Base-by-base conservation (phyloP, 2,329 filamentous ascomycete species). In the Thermothelomyces thermophilus region DNA sequence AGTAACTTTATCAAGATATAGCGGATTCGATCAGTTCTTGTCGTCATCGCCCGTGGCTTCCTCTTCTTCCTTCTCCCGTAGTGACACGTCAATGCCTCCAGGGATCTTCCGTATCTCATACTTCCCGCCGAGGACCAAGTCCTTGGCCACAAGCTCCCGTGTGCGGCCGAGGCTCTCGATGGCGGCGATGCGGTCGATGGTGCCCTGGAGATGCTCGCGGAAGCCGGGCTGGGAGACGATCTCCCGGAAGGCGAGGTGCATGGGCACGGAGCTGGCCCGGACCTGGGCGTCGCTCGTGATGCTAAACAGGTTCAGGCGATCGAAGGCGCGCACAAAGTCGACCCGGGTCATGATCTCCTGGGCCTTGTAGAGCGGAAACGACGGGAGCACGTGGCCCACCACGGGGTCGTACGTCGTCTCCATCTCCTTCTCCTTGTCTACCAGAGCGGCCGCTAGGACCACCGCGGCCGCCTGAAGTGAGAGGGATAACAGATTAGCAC, bases 121-220 rank as follows among this genome's bases (percentile, higher is more conserved):
- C 66, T 84, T 85, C 2, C 90, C 90, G 11, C 87, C 83, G 28
- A 90, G 73, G 62, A 93, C 91, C 34, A 97, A 74, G 66, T 97
- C 93, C 72, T 98, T 98, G 57, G 95, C 87, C 1, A 95, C 94
- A 46, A 98, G 67, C 69, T 98, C 93, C 54, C 91, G 82, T n/a
- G 93, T 98, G 55, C 93, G 77, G 31, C 90, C 91, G 54, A 98
- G 74, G 62, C 84, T 90, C 73, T 98, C 93, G 64, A 98, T 98
- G 56, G 86, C 90, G n/a, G 76, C 70, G 58, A 98, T 98, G 19
- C 93, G 79, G 51, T 91, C 79, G 20, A 95, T 72, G 0, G 93
- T 97, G 3, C 78, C 83, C 54, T 95, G 83, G 14, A 98, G 71
- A 64, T 90, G 84, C 56, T 90, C 74, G 20, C 89, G 82, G 66